Evolutionary conservation across 495 filamentous ascomycete species (phyloP).

Genomic region (Penicillium canariense): DNA sequence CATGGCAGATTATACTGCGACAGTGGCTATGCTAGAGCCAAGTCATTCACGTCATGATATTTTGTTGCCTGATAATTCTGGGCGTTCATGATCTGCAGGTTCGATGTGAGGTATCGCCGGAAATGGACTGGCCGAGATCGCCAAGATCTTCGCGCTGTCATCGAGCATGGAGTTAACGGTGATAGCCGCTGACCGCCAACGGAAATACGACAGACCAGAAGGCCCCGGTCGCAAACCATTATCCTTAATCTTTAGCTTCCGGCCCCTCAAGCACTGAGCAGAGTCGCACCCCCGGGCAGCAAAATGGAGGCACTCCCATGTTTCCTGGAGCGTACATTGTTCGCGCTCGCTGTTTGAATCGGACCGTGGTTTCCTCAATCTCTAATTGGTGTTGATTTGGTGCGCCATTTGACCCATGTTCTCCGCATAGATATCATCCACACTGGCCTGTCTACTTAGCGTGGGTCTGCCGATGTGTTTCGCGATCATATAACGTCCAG

Average conservation of each 20-base stretch:
- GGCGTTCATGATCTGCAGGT: background rate
- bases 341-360: background rate
- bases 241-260: background rate
- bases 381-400: background rate
- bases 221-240: background rate
- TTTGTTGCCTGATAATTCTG: background rate
- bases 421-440: conserved; percentile 1
- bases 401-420: background rate
- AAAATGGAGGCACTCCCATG: conserved; percentile 1
- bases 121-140: conserved; percentile 1
- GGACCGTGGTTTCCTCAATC: background rate
- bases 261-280: background rate
- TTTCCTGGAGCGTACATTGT: background rate
- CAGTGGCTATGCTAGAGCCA: background rate
- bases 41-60: conserved; percentile 5
- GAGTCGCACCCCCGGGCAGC: background rate
- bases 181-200: no score
- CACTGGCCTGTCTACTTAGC: background rate
- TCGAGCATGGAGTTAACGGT: background rate
- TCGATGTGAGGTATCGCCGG: conserved; percentile 2
- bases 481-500: conserved; percentile 1
- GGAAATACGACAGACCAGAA: no score
- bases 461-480: background rate
- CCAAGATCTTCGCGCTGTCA: background rate
- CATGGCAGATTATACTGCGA: no score